Conservation (phyloP, 306 rosid genomes). For the Cucumis hystrix region DNA sequence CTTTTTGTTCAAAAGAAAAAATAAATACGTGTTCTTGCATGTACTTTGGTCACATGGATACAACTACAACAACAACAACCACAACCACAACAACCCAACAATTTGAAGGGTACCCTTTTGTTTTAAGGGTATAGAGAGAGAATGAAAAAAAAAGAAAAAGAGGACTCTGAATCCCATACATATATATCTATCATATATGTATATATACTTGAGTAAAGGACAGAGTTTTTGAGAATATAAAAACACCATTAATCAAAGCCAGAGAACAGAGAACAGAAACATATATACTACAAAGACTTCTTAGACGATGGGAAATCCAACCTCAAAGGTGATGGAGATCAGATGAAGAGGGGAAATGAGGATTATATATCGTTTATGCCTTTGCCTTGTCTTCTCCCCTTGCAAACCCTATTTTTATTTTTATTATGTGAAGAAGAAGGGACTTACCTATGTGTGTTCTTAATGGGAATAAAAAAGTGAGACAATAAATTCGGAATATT, state of each 20-base stretch:
- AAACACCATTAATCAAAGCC: not conserved
- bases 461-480: too few relatives aligned
- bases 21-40: not conserved
- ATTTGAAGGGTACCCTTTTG: not conserved
- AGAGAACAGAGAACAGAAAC: not conserved
- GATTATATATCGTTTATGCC: too few relatives aligned
- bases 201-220: not conserved
- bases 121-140: not conserved
- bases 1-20: not conserved
- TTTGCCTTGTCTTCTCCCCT: too few relatives aligned
- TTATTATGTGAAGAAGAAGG: not conserved
- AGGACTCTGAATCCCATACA: not conserved
- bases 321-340: too few relatives aligned
- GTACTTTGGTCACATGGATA: conserved; percentile 4
- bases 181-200: not conserved
- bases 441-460: too few relatives aligned
- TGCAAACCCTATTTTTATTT: too few relatives aligned
- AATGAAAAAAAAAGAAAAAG: not conserved
- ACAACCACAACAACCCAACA: not conserved
- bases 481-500: too few relatives aligned
- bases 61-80: not conserved
- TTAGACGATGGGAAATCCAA: too few relatives aligned
- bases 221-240: not conserved
- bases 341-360: too few relatives aligned
- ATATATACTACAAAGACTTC: too few relatives aligned